phyloP scores from a whole-genome alignment of 2,329 filamentous ascomycete genomes.

The Sporothrix dimorphospora region DNA sequence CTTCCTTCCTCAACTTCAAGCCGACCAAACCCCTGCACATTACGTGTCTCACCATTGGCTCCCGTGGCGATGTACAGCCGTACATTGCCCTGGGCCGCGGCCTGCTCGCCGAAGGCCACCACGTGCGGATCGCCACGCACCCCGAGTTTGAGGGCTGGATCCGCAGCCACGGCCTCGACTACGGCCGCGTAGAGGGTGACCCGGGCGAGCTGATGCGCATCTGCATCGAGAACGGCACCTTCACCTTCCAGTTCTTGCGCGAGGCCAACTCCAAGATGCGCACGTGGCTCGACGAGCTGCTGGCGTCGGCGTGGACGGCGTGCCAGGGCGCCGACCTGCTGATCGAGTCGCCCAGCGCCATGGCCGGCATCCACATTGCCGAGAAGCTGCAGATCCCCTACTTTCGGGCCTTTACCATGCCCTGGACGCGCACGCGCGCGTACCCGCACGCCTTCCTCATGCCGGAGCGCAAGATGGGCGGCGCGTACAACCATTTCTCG shows the following conservation, averaged over 20 bases:
- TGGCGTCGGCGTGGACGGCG: slow-evolving; percentile 77
- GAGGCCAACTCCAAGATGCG: slow-evolving; percentile 88
- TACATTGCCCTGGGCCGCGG: slow-evolving; percentile 97
- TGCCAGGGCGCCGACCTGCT: slow-evolving; percentile 87
- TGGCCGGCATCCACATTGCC: slow-evolving; percentile 97
- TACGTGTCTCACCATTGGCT: slow-evolving; percentile 94
- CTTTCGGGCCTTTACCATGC: slow-evolving; percentile 98
- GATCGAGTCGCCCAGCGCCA: slow-evolving; percentile 93
- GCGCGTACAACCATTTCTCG: slow-evolving; percentile 90
- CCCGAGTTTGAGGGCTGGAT: slow-evolving; percentile 88
- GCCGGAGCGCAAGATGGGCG: slow-evolving; percentile 90
- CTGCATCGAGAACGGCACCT: slow-evolving; percentile 96
- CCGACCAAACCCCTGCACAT: slow-evolving; percentile 77
- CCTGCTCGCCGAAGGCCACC: slow-evolving; percentile 83
- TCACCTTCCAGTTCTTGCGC: slow-evolving; percentile 86
- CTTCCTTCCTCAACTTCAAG: slow-evolving; percentile 90
- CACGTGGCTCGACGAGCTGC: slow-evolving; percentile 90
- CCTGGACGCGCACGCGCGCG: slow-evolving; percentile 92
- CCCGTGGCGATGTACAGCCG: slow-evolving; percentile 92
- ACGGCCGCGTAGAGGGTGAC: slow-evolving; percentile 84
- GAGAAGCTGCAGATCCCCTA: slow-evolving; percentile 92
- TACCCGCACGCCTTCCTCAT: slow-evolving; percentile 97
- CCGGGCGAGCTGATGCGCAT: slow-evolving; percentile 93
- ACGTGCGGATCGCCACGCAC: slow-evolving; percentile 86
- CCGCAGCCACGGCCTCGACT: slow-evolving; percentile 90